Evolutionary conservation across 176 grass and related monocot species (phyloP).

Genomic region (Aegilops longissima): DNA sequence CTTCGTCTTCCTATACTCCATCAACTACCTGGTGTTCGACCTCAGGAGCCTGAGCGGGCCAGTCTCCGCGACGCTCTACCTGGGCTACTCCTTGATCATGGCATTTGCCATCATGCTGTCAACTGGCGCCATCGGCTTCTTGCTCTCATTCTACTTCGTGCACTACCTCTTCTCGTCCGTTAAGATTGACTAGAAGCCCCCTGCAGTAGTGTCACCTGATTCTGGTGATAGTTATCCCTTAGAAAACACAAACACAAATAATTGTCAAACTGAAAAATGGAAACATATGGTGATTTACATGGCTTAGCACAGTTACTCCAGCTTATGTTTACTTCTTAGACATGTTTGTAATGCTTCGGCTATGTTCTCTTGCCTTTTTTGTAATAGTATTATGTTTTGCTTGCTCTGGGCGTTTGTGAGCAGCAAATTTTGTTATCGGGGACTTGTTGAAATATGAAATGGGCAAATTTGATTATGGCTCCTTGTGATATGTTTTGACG

Average conservation of each 20-base stretch:
- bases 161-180: slow-evolving; percentile 94
- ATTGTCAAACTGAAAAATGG: slow-evolving; percentile 26
- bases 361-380: slow-evolving; percentile 23
- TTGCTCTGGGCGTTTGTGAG: slow-evolving; percentile 39
- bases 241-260: slow-evolving; percentile 47
- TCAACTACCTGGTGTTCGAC: slow-evolving; percentile 86
- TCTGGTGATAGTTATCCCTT: slow-evolving; percentile 49
- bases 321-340: slow-evolving; percentile 33
- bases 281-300: slow-evolving; percentile 42
- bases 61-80: slow-evolving; percentile 64
- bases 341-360: slow-evolving; percentile 36
- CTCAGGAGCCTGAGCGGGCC: slow-evolving; percentile 83
- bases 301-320: slow-evolving; percentile 34
- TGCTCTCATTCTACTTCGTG: slow-evolving; percentile 84
- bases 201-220: slow-evolving; percentile 30
- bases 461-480: slow-evolving; percentile 24
- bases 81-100: slow-evolving; percentile 82
- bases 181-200: slow-evolving; percentile 70
- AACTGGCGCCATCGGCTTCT: slow-evolving; percentile 74
- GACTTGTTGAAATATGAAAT: slow-evolving; percentile 39
- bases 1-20: slow-evolving; percentile 81
- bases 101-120: slow-evolving; percentile 80
- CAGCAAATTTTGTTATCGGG: slow-evolving; percentile 27
- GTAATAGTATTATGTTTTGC: slow-evolving; percentile 46
- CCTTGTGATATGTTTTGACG: neutral